Evolutionary conservation across 163 green algal species (phyloP).

Genomic region (Scenedesmus sp.): DNA sequence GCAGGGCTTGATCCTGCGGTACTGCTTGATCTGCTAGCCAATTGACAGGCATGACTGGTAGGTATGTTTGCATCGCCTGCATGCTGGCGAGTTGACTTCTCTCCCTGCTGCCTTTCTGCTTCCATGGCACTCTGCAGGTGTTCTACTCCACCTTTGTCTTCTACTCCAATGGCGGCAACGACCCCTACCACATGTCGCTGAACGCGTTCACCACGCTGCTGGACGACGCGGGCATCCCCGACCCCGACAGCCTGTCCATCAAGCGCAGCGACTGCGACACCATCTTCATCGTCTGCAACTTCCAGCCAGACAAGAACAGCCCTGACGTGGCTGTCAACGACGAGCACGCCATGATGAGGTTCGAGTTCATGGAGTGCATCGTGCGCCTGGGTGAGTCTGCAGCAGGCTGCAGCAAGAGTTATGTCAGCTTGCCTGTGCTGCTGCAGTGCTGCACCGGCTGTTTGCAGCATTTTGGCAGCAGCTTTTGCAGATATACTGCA

Average conservation of each 20-base stretch:
- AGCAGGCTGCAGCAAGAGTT: background rate
- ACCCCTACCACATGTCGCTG: constrained; percentile 83
- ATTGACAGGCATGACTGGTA: background rate
- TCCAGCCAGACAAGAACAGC: constrained; percentile 77
- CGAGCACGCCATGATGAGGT: constrained; percentile 50
- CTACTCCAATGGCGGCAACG: constrained; percentile 60
- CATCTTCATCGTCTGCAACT: constrained; percentile 50
- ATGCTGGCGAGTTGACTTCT: background rate
- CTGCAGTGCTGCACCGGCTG: too few species aligned
- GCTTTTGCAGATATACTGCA: too few species aligned
- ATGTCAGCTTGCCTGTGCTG: too few species aligned
- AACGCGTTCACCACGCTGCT: constrained; percentile 78
- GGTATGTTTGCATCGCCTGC: background rate
- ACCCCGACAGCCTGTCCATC: constrained; percentile 71
- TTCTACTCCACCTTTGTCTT: constrained; percentile 73
- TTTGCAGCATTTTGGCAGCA: too few species aligned
- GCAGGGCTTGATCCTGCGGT: background rate
- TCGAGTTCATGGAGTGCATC: constrained; percentile 83
- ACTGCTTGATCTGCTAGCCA: background rate
- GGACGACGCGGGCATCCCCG: constrained; percentile 77
- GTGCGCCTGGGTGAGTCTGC: constrained; percentile 66
- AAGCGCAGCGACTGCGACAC: constrained; percentile 80
- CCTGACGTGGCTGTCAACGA: constrained; percentile 45
- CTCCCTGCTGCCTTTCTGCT: background rate
- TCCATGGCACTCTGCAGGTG: constrained; percentile 27